Conservation (phyloP, 371 early-diverging fungal species). For the Dichotomocladium elegans region DNA sequence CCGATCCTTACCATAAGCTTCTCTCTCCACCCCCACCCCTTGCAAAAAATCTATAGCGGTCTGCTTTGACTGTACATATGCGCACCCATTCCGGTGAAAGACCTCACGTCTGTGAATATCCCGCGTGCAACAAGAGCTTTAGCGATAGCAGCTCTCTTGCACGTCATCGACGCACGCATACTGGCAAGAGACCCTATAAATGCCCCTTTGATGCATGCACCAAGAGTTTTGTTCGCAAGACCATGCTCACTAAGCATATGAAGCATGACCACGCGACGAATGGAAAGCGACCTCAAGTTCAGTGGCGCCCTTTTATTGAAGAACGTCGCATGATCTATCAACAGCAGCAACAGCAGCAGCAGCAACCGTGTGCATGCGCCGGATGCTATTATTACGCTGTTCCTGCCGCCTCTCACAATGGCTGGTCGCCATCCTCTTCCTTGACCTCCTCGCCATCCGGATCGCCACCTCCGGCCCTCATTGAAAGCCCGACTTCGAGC, state of each 20-base stretch:
- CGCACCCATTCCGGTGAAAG: constrained; percentile 78
- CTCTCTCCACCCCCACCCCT: background rate
- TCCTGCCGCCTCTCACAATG: background rate
- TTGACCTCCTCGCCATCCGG: constrained; percentile 15
- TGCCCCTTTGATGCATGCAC: constrained; percentile 57
- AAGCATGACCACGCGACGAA: constrained; percentile 34
- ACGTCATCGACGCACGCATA: constrained; percentile 58
- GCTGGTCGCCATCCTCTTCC: background rate
- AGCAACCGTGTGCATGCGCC: constrained; percentile 13
- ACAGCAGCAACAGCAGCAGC: constrained; percentile 25
- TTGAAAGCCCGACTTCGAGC: background rate
- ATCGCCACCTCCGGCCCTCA: constrained; percentile 13
- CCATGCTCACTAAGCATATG: constrained; percentile 67
- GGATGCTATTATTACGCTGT: constrained; percentile 10
- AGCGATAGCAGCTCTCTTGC: constrained; percentile 58
- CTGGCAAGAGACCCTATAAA: constrained; percentile 71
- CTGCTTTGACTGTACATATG: constrained; percentile 71
- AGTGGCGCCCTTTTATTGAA: constrained; percentile 48
- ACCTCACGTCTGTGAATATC: constrained; percentile 66
- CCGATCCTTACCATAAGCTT: constrained; percentile 1
- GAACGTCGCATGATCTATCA: constrained; percentile 31
- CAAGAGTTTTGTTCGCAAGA: constrained; percentile 67
- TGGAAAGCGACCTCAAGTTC: constrained; percentile 36
- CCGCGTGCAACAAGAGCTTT: constrained; percentile 53
- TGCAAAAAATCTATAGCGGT: constrained; percentile 52